Evolutionary conservation across 371 early-diverging fungal species (phyloP).

Genomic region (Mucor irregularis): DNA sequence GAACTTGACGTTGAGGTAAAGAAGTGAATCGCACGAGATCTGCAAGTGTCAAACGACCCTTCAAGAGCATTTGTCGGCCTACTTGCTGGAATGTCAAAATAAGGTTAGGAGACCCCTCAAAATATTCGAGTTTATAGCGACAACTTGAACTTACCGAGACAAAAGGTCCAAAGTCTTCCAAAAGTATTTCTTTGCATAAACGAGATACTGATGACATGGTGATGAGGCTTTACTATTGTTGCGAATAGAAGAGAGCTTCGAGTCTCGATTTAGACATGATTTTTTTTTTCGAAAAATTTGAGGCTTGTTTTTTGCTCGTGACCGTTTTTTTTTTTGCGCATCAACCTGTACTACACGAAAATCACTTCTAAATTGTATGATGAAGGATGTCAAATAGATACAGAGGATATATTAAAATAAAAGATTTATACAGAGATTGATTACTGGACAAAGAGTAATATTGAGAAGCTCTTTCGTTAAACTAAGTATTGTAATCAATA

Average conservation of each 20-base stretch:
- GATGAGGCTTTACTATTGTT: background rate
- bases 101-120: slow-evolving; percentile 27
- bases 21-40: slow-evolving; percentile 43
- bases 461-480: no score
- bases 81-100: slow-evolving; percentile 53
- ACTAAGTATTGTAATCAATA: no score
- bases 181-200: slow-evolving; percentile 47
- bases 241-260: background rate
- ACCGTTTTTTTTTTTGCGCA: no score
- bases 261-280: background rate
- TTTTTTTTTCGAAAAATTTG: slow-evolving; percentile 2
- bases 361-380: no score
- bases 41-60: slow-evolving; percentile 44
- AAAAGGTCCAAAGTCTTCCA: slow-evolving; percentile 49
- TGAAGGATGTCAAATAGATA: no score
- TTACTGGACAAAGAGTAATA: no score
- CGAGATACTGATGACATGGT: slow-evolving; percentile 43
- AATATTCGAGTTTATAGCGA: background rate
- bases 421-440: no score
- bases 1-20: slow-evolving; percentile 34
- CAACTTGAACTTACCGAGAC: slow-evolving; percentile 28
- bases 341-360: no score
- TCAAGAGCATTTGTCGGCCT: slow-evolving; percentile 37
- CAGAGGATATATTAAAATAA: no score
- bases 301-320: no score